Conservation (phyloP, 352 stramenopile species). For the Phytophthora vignae region DNA sequence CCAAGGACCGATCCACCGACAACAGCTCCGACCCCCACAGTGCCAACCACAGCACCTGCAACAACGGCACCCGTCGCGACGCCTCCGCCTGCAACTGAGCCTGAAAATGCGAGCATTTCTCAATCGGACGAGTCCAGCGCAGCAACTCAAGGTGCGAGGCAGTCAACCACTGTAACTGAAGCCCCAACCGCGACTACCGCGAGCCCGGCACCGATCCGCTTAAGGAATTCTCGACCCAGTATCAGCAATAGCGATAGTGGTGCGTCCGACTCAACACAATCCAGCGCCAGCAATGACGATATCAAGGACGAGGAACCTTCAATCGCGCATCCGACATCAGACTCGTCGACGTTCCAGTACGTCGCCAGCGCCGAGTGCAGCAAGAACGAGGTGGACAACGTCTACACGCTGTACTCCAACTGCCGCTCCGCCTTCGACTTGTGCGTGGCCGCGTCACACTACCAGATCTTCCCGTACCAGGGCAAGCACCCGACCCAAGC, state of each 20-base stretch:
- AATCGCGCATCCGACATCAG: slow-evolving; percentile 46
- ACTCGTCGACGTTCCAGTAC: slow-evolving; percentile 56
- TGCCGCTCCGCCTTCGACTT: slow-evolving; percentile 64
- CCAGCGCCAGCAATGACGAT: background rate
- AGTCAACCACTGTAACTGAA: slow-evolving; percentile 1
- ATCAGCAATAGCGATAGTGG: slow-evolving; percentile 8
- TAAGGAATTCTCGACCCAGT: background rate
- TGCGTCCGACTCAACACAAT: background rate
- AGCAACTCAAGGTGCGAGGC: slow-evolving; percentile 3
- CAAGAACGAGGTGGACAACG: slow-evolving; percentile 47
- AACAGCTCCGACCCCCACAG: background rate
- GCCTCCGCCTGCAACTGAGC: background rate
- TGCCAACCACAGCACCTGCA: slow-evolving; percentile 1
- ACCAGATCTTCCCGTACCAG: slow-evolving; percentile 72
- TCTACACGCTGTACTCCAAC: slow-evolving; percentile 65
- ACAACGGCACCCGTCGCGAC: background rate
- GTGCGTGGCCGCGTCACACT: slow-evolving; percentile 58
- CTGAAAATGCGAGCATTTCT: background rate
- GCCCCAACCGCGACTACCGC: background rate
- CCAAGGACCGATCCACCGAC: background rate
- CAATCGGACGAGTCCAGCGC: slow-evolving; percentile 12
- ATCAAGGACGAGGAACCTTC: background rate
- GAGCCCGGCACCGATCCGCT: background rate
- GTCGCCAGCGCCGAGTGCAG: slow-evolving; percentile 53
- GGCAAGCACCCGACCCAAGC: slow-evolving; percentile 52